These are phyloP conservation scores for Panus rudis DNA, from an alignment of 768 basidiomycete genomes.

Conservation along the genomic window DNA sequence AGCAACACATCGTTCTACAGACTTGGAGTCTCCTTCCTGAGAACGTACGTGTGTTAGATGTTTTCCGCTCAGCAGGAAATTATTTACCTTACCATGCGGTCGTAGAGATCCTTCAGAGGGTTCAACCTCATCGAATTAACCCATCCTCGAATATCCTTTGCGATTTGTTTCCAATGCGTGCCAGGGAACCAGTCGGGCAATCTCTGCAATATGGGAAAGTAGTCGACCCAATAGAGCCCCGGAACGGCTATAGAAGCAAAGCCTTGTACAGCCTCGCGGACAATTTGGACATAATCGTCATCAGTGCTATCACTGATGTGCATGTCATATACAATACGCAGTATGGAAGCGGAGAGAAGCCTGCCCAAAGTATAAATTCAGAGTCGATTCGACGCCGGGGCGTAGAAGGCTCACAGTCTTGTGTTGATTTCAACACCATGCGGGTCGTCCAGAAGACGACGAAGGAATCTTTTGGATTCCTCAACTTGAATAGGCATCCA, in stretches of 20 bases:
- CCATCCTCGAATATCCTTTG: neutral
- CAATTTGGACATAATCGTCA: neutral
- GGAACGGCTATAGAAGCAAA: neutral
- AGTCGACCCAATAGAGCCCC: constrained; percentile 3
- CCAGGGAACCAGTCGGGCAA: constrained; percentile 2
- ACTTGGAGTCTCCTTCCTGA: neutral
- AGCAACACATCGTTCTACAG: neutral
- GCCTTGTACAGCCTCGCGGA: neutral
- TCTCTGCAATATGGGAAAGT: constrained; percentile 1
- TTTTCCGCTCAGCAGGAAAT: neutral
- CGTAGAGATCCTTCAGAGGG: constrained; percentile 2
- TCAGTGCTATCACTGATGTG: neutral
- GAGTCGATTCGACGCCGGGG: neutral
- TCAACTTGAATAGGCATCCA: constrained; percentile 1
- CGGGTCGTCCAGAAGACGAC: neutral
- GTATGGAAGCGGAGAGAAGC: neutral
- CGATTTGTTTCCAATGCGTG: neutral
- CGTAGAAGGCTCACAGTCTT: neutral
- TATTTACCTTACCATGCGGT: neutral
- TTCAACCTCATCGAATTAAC: neutral
- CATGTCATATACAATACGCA: constrained; percentile 3
- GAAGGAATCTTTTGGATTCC: neutral
- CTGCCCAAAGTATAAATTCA: neutral
- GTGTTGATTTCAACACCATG: neutral
- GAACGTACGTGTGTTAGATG: neutral